These are phyloP conservation scores for Gnaphalium uliginosum DNA, from an alignment of 129 eudicot species.

Conservation along the genomic window DNA sequence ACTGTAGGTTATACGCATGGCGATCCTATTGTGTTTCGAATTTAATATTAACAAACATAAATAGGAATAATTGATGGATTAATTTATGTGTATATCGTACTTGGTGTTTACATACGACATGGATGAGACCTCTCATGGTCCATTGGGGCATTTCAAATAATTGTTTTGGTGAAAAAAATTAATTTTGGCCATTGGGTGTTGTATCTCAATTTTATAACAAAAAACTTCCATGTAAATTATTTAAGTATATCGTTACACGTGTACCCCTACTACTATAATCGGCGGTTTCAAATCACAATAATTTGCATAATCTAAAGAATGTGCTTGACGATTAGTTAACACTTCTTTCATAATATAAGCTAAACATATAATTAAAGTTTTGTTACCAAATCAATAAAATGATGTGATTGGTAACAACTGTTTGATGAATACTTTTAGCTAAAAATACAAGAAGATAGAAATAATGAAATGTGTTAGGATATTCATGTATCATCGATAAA, in stretches of 20 bases:
- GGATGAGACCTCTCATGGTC: constrained; percentile 38
- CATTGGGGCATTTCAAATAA: constrained; percentile 24
- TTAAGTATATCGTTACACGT: constrained; percentile 20
- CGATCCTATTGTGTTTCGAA: neutral
- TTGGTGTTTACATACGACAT: constrained; percentile 23
- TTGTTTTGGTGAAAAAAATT: constrained; percentile 12
- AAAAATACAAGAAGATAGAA: no score
- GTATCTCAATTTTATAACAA: neutral
- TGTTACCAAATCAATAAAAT: no score
- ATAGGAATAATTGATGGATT: constrained; percentile 9
- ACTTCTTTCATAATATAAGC: no score
- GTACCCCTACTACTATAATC: constrained; percentile 18
- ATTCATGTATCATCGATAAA: no score
- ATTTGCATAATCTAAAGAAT: constrained; percentile 11
- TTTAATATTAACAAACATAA: neutral
- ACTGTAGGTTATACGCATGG: neutral
- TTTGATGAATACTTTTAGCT: no score
- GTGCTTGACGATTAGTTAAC: neutral
- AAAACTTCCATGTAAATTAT: constrained; percentile 10
- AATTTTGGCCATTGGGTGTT: neutral
- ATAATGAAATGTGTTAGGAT: no score
- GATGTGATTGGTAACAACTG: no score
- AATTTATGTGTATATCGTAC: constrained; percentile 6
- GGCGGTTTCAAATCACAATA: neutral
- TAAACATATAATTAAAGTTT: no score